These are phyloP conservation scores for Rhinocladiella mackenziei DNA, from an alignment of 2,329 filamentous ascomycete genomes.

Conservation along the genomic window DNA sequence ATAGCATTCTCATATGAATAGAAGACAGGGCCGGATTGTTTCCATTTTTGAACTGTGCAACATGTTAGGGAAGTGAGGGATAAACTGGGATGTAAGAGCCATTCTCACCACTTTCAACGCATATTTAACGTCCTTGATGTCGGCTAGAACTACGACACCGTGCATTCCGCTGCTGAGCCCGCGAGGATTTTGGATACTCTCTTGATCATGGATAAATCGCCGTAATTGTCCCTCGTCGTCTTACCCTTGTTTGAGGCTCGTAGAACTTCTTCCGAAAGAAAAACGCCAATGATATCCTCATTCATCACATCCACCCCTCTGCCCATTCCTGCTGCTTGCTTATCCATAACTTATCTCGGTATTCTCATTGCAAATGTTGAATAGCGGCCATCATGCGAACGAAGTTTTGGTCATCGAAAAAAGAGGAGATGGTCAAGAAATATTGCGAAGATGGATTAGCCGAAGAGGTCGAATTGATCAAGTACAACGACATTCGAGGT, in stretches of 20 bases:
- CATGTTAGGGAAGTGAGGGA: not conserved
- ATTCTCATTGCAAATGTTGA: too few species aligned
- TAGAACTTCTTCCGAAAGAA: not conserved
- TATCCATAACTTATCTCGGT: too few species aligned
- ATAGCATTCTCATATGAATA: slow-evolving; percentile 3
- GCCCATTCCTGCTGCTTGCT: not conserved
- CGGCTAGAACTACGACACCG: slow-evolving; percentile 7
- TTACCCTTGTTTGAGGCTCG: not conserved
- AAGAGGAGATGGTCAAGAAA: too few species aligned
- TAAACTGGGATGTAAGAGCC: not conserved
- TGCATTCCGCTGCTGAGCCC: slow-evolving; percentile 5
- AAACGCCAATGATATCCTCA: slow-evolving; percentile 1
- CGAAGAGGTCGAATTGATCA: too few species aligned
- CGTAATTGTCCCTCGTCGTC: not conserved
- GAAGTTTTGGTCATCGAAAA: too few species aligned
- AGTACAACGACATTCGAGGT: too few species aligned
- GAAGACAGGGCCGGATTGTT: slow-evolving; percentile 14
- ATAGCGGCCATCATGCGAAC: too few species aligned
- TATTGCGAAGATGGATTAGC: too few species aligned
- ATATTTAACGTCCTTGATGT: slow-evolving; percentile 10
- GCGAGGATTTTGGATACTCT: slow-evolving; percentile 3
- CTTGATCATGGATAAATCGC: slow-evolving; percentile 13
- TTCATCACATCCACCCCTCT: not conserved
- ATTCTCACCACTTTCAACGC: slow-evolving; percentile 14
- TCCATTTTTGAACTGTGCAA: slow-evolving; percentile 12